Percentiles rank a stretch among this genome's conserved stretches.
Evolutionary conservation across 306 rosid genomes (phyloP).

Genomic region (Quercus suber): DNA sequence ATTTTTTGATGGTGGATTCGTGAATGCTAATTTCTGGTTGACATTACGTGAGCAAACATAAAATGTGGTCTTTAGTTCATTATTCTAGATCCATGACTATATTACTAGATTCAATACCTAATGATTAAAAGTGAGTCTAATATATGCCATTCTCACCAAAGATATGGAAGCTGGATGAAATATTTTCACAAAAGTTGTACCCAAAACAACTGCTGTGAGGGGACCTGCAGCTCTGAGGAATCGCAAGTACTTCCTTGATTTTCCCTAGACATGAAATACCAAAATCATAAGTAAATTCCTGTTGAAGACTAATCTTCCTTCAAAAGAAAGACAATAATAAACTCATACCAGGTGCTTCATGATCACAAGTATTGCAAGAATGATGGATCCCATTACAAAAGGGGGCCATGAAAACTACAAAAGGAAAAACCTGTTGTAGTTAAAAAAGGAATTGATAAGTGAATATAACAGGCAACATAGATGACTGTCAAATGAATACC

Average conservation of each 20-base stretch:
- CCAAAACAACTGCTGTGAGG: conserved; percentile 80
- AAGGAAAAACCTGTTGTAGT: conserved; percentile 35
- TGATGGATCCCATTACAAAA: conserved; percentile 84
- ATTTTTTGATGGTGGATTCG: background rate
- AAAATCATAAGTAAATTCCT: conserved; percentile 27
- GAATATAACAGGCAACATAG: conserved; percentile 4
- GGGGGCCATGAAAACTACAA: conserved; percentile 93
- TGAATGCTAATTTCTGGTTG: conserved; percentile 17
- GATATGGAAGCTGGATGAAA: conserved; percentile 80
- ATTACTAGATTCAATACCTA: conserved; percentile 2
- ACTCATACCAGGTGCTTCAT: conserved; percentile 92
- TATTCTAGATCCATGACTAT: background rate
- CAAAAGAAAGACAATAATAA: conserved; percentile 18
- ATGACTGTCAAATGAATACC: background rate
- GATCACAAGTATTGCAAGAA: conserved; percentile 64
- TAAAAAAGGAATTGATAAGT: conserved; percentile 28
- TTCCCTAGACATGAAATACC: conserved; percentile 60
- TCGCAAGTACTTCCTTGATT: conserved; percentile 76
- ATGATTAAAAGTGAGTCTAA: conserved; percentile 21
- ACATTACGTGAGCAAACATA: conserved; percentile 3
- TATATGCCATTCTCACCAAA: conserved; percentile 56
- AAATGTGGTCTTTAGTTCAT: background rate
- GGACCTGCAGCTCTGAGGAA: conserved; percentile 95
- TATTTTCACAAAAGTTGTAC: conserved; percentile 62
- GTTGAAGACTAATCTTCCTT: conserved; percentile 15